Conservation (phyloP, 2,329 filamentous ascomycete genomes). For the Exophiala sp. region DNA sequence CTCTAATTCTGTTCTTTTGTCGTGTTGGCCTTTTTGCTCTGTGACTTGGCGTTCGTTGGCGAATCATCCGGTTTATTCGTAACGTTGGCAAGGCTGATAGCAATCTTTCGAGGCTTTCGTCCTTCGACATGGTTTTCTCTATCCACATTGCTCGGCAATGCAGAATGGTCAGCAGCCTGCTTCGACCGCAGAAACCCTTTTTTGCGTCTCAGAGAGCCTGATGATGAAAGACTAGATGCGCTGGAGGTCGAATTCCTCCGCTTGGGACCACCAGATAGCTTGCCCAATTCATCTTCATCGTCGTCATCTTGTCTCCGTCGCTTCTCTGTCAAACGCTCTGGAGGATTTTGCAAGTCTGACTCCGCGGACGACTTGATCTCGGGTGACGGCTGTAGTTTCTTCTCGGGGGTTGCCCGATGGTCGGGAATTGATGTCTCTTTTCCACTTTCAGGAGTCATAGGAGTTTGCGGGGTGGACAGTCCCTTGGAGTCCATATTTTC, state of each 20-base stretch:
- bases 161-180: constrained; percentile 16
- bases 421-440: constrained; percentile 27
- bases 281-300: constrained; percentile 86
- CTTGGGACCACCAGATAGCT: constrained; percentile 59
- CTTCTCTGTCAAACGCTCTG: constrained; percentile 81
- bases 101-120: constrained; percentile 26
- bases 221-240: constrained; percentile 28
- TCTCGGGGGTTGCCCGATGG: constrained; percentile 28
- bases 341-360: constrained; percentile 47
- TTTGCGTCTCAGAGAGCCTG: constrained; percentile 23
- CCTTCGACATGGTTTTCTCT: constrained; percentile 20
- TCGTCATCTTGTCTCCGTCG: constrained; percentile 74
- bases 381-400: constrained; percentile 26
- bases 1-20: constrained; percentile 12
- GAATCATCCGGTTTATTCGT: constrained; percentile 19
- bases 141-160: constrained; percentile 14
- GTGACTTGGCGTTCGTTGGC: constrained; percentile 8
- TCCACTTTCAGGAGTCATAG: constrained; percentile 30
- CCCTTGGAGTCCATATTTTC: constrained; percentile 58
- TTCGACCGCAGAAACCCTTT: constrained; percentile 27
- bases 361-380: constrained; percentile 36
- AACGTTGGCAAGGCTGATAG: constrained; percentile 25
- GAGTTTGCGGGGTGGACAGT: constrained; percentile 19
- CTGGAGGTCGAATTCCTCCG: constrained; percentile 42
- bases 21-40: constrained; percentile 7